Evolutionary conservation across 192 early-diverging fungal genomes (phyloP).

Genomic region (Piromyces sp.): DNA sequence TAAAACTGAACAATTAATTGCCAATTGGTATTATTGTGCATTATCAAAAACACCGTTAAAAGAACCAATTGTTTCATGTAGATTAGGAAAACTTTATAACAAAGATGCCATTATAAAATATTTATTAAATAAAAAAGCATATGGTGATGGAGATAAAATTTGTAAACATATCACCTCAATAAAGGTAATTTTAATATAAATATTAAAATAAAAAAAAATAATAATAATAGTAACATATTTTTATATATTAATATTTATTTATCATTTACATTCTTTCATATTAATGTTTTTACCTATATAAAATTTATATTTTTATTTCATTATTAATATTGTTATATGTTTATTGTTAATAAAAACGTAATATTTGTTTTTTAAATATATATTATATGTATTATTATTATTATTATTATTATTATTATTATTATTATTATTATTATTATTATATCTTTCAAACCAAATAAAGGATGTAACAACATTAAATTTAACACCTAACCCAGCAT

Average conservation of each 20-base stretch:
- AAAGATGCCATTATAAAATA: constrained; percentile 60
- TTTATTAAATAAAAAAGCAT: constrained; percentile 45
- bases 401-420: no score
- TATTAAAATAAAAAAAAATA: background rate
- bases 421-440: no score
- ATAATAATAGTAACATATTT: background rate
- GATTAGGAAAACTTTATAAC: constrained; percentile 68
- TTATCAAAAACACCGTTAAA: constrained; percentile 54
- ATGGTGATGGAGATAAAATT: constrained; percentile 63
- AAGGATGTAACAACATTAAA: constrained; percentile 49
- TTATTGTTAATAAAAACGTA: no score
- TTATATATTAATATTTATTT: background rate
- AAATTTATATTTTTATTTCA: no score
- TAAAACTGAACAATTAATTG: constrained; percentile 18
- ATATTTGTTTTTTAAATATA: no score
- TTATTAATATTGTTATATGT: no score
- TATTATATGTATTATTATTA: no score
- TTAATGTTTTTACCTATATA: no score
- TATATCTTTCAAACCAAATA: background rate
- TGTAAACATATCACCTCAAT: constrained; percentile 49
- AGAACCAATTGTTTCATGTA: constrained; percentile 48
- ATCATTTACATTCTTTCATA: no score
- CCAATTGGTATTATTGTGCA: constrained; percentile 56
- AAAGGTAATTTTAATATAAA: constrained; percentile 18
- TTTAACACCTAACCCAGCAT: constrained; percentile 47